Conservation (phyloP, 208 protist genomes). For the Acanthamoeba royreba region DNA sequence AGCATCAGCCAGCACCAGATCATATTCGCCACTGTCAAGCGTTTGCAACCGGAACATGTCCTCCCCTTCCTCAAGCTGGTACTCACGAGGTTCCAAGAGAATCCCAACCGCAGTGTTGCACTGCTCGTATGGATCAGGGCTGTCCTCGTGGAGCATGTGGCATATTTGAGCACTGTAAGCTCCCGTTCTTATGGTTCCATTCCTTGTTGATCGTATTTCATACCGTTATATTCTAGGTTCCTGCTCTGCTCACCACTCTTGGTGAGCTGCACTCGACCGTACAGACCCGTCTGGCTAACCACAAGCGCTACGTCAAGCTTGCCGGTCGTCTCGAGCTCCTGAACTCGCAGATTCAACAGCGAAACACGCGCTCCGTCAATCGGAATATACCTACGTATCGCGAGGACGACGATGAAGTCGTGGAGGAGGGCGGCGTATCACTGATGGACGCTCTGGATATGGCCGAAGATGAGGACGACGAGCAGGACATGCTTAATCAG, state of each 20-base stretch:
- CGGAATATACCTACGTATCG: background rate
- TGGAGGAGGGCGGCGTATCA: background rate
- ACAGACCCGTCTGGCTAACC: background rate
- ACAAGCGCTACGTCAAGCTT: constrained; percentile 22
- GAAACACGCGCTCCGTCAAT: background rate
- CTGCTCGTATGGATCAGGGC: background rate
- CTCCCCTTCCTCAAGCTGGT: background rate
- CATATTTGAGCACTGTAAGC: background rate
- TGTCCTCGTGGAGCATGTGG: background rate
- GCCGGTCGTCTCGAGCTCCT: background rate
- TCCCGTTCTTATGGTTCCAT: background rate
- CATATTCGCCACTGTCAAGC: background rate
- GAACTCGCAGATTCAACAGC: background rate
- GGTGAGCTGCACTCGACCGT: background rate
- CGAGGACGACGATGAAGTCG: background rate
- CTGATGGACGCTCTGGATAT: background rate
- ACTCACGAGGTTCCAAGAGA: background rate
- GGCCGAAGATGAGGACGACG: background rate
- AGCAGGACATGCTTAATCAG: background rate
- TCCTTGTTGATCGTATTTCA: background rate
- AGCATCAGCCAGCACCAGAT: background rate
- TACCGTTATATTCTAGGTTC: background rate
- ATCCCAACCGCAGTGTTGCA: background rate
- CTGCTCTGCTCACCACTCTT: background rate
- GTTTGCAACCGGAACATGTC: background rate